Base-by-base conservation (phyloP, 495 filamentous ascomycete species). In the Hypoxylon intermedium region DNA sequence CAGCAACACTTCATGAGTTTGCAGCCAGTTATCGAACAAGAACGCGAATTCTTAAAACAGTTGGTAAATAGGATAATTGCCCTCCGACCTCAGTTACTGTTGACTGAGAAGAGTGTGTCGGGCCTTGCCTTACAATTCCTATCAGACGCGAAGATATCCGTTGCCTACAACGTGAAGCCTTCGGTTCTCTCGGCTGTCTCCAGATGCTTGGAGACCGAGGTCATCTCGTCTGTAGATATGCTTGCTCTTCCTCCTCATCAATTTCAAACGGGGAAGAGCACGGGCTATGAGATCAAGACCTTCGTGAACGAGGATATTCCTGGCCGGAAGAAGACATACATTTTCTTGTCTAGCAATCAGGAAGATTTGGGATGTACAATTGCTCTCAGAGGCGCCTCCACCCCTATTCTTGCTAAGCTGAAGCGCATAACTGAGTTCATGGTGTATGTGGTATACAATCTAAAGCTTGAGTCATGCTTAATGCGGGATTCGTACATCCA, bases 1-100 rank as follows among this genome's bases (percentile, higher is more conserved):
- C 89, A 97, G 65, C 87, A 91, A 58, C 93, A 97, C 61, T 97
- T 98, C 73, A 98, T 99, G 94, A 98, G 95, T 61, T 76, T 99
- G 18, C 91, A 97, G 60, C 94, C 93, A 30, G 92, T 99, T 52
- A 96, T 99, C 63, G 90, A 92, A 33, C 95, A 98, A 72, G 95
- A 99, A 74, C 87, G 89, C 53, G 95, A 99, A 67, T 99, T 93
- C 68, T 79, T 99, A 6, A 86, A 87, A 60, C 96, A 97, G 67
- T 84, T 98, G 50, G 89, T 98, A 12, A 92, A 90, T 63, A 85
- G 94, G n/a, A 97, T 99, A 48, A 83, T 87, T 55, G 90, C 89
- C 9, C 79, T 98, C 15, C 83, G 85, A 20, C 95, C 95, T 6
- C 89, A 89, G 23, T 74, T 99, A 13, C 78, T 99, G 54, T 82